Conservation (phyloP, 2,329 filamentous ascomycete species). For the Botrytis medusae region DNA sequence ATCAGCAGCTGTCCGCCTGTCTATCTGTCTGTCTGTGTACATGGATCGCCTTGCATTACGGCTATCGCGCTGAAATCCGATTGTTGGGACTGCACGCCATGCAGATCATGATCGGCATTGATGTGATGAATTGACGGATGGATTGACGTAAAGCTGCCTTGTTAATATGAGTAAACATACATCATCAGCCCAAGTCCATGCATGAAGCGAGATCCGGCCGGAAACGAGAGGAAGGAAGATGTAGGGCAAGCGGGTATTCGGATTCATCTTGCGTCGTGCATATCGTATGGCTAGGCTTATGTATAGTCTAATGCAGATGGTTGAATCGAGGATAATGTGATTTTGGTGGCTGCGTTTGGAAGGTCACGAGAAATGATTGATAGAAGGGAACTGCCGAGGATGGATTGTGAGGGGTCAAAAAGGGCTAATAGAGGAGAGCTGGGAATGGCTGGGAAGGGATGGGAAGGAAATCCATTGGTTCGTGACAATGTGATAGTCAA, state of each 20-base stretch:
- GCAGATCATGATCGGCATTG: constrained; percentile 4
- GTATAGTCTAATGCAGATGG: background rate
- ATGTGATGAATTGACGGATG: background rate
- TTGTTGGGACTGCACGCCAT: background rate
- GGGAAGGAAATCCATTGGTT: background rate
- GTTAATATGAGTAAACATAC: background rate
- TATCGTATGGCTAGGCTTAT: background rate
- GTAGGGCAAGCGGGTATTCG: constrained; percentile 2
- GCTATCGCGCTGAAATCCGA: background rate
- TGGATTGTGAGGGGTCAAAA: background rate
- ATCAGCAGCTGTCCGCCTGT: background rate
- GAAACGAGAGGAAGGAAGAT: background rate
- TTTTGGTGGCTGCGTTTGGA: background rate
- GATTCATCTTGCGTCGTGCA: background rate
- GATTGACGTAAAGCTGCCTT: constrained; percentile 8
- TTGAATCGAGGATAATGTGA: background rate
- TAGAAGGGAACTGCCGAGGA: background rate
- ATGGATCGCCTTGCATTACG: background rate
- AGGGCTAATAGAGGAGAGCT: background rate
- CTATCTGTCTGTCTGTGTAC: background rate
- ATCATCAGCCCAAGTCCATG: background rate
- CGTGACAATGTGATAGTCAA: background rate
- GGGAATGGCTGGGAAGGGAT: background rate
- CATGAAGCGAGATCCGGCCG: background rate
- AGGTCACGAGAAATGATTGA: background rate